Conservation (phyloP, 345 rosid species). For the Durio zibethinus region DNA sequence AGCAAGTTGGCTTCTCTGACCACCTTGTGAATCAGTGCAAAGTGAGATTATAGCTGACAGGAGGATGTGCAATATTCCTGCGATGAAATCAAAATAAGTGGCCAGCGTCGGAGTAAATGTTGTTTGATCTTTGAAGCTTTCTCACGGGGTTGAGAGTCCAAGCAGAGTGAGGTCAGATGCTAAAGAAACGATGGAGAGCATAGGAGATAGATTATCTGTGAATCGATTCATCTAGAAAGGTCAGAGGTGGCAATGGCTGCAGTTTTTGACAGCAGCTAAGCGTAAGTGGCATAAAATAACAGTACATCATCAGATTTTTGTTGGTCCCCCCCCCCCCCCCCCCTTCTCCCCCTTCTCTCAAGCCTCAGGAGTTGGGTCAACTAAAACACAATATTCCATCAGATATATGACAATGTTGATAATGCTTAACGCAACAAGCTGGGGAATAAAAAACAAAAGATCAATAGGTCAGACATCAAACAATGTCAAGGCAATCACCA, state of each 20-base stretch:
- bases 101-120: neutral
- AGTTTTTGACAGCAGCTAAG: neutral
- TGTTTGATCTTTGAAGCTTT: neutral
- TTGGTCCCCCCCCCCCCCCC: no score
- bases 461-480: neutral
- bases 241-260: neutral
- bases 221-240: no score
- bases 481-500: neutral
- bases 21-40: neutral
- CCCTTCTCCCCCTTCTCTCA: no score
- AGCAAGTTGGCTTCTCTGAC: neutral
- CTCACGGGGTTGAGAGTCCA: no score
- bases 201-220: no score
- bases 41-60: neutral
- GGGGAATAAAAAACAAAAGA: neutral
- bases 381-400: neutral
- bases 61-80: neutral
- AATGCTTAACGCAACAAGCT: neutral
- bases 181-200: no score
- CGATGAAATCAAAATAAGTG: neutral
- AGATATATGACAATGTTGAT: neutral
- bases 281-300: no score
- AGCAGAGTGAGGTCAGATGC: no score
- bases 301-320: no score
- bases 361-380: neutral